Percentiles rank a stretch among this genome's conserved stretches.
Evolutionary conservation across 768 basidiomycete species (phyloP).

Genomic region (Mycena latifolia): DNA sequence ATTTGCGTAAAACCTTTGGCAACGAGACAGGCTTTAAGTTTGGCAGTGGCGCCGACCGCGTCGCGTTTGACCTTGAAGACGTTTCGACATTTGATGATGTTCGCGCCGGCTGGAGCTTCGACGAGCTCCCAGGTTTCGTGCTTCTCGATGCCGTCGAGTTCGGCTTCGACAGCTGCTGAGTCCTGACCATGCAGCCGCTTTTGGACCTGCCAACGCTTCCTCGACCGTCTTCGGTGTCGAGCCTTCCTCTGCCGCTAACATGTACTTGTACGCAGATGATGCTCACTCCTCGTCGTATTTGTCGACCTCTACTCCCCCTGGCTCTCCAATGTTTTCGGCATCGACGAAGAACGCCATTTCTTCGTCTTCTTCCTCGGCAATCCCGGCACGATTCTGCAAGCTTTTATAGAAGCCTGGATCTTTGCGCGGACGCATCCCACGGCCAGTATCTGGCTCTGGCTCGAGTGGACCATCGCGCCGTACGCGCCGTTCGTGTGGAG

Average conservation of each 20-base stretch:
- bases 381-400: neutral
- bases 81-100: conserved; percentile 40
- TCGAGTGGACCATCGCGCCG: conserved; percentile 21
- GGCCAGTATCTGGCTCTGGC: conserved; percentile 26
- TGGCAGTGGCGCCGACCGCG: conserved; percentile 39
- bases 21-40: conserved; percentile 52
- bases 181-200: conserved; percentile 37
- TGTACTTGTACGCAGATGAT: conserved; percentile 17
- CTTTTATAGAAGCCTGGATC: conserved; percentile 14
- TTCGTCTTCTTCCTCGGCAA: conserved; percentile 21
- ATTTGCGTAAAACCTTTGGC: conserved; percentile 42
- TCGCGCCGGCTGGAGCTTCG: conserved; percentile 39
- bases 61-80: conserved; percentile 39
- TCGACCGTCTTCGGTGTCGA: conserved; percentile 38
- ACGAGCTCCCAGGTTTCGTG: conserved; percentile 44
- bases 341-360: conserved; percentile 2
- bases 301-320: conserved; percentile 28
- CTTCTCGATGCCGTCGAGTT: conserved; percentile 34
- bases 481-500: conserved; percentile 21
- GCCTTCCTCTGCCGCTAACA: conserved; percentile 8
- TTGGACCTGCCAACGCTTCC: conserved; percentile 35
- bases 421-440: conserved; percentile 11
- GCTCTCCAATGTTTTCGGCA: conserved; percentile 5
- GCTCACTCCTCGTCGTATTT: conserved; percentile 12
- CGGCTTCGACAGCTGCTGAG: conserved; percentile 26